Conservation (phyloP, 2,329 filamentous ascomycete species). For the Coleophoma crateriformis region DNA sequence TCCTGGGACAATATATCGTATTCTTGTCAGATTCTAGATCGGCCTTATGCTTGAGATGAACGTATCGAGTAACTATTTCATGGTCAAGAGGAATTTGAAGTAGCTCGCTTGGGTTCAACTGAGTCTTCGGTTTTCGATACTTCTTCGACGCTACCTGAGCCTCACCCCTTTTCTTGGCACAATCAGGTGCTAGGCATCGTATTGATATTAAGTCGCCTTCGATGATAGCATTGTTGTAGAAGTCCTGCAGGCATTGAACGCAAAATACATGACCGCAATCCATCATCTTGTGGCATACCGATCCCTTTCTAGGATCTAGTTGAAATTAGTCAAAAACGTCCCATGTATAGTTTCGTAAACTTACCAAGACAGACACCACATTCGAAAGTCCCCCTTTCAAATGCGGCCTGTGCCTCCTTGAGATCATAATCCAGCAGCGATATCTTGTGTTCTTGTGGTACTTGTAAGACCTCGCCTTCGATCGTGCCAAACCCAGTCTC, state of each 20-base stretch:
- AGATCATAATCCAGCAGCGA: conserved; percentile 74
- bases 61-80: conserved; percentile 76
- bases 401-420: conserved; percentile 66
- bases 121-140: conserved; percentile 56
- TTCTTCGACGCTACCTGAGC: conserved; percentile 29
- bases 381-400: conserved; percentile 79
- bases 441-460: conserved; percentile 56
- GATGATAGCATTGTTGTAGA: conserved; percentile 81
- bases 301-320: conserved; percentile 81
- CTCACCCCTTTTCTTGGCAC: conserved; percentile 55
- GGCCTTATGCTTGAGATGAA: conserved; percentile 85
- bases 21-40: conserved; percentile 87
- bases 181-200: conserved; percentile 74
- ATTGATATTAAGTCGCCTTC: conserved; percentile 78
- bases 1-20: conserved; percentile 86
- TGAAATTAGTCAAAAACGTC: conserved; percentile 4
- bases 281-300: conserved; percentile 72
- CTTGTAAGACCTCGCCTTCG: conserved; percentile 40
- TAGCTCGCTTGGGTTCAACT: conserved; percentile 78
- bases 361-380: conserved; percentile 76
- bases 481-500: conserved; percentile 57
- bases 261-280: conserved; percentile 92
- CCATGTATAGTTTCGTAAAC: conserved; percentile 12
- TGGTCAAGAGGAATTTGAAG: conserved; percentile 68
- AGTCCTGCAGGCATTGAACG: conserved; percentile 77